Evolutionary conservation across 441 rosid genomes (phyloP).

Genomic region (Syzygium malaccense): DNA sequence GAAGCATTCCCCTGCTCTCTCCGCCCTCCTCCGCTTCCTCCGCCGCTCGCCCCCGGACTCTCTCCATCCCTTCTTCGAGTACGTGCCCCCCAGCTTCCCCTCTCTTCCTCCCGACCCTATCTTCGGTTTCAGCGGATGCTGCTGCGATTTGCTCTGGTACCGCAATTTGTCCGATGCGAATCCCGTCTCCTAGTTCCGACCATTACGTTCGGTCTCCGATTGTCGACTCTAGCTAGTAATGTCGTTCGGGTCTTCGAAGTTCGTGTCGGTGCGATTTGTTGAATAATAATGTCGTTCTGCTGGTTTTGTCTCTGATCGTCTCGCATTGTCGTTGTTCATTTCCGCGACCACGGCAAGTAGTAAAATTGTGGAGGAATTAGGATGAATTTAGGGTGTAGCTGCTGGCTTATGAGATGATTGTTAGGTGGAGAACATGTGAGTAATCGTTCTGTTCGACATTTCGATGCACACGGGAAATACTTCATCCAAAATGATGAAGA

Average conservation of each 20-base stretch:
- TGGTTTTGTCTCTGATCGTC: neutral
- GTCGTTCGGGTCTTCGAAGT: neutral
- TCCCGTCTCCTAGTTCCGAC: neutral
- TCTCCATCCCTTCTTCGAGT: constrained; percentile 83
- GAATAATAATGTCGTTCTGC: neutral
- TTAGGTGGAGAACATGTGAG: neutral
- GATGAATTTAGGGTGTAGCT: neutral
- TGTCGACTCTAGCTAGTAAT: neutral
- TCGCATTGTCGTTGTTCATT: neutral
- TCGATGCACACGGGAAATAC: neutral
- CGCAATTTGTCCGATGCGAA: neutral
- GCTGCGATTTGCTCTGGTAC: neutral
- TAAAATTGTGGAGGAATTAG: neutral
- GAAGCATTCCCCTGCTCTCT: constrained; percentile 32
- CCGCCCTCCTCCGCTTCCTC: constrained; percentile 46
- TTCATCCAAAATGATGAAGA: neutral
- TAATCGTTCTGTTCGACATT: neutral
- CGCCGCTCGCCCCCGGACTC: constrained; percentile 32
- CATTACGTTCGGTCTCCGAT: neutral
- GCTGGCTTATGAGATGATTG: neutral
- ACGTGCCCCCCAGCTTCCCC: neutral
- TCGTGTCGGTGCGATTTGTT: neutral
- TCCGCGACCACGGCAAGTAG: neutral
- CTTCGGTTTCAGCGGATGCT: constrained; percentile 3
- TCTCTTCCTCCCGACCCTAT: neutral